Conservation (phyloP, 148 eudicot genomes). For the Pharnaceum exiguum region DNA sequence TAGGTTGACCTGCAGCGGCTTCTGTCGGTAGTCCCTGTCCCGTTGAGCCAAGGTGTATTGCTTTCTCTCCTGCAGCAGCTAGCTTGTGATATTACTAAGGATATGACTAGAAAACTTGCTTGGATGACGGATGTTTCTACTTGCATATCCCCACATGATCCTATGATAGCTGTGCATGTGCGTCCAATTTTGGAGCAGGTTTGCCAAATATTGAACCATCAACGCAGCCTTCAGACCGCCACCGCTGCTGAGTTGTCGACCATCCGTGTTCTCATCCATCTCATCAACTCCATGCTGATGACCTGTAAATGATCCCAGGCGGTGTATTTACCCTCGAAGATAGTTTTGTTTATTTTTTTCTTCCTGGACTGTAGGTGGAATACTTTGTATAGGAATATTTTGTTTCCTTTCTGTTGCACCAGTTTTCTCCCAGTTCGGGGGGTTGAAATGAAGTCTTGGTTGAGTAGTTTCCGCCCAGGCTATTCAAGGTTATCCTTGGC, state of each 20-base stretch:
- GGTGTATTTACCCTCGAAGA: not conserved
- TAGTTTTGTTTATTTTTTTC: conserved; percentile 20
- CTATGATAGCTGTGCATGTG: conserved; percentile 72
- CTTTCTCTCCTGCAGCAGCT: conserved; percentile 95
- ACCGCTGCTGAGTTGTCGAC: conserved; percentile 46
- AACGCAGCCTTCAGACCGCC: conserved; percentile 55
- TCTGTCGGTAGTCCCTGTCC: conserved; percentile 45
- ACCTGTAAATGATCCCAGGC: conserved; percentile 45
- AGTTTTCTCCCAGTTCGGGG: not conserved
- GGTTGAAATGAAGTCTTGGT: conserved; percentile 2
- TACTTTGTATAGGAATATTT: conserved; percentile 18
- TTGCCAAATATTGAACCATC: conserved; percentile 76
- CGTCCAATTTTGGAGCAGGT: conserved; percentile 93
- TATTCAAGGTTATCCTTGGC: no score
- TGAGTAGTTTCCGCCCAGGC: no score
- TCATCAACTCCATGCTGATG: conserved; percentile 84
- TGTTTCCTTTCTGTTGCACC: not conserved
- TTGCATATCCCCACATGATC: conserved; percentile 68
- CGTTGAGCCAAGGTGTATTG: conserved; percentile 87
- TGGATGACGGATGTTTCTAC: conserved; percentile 88
- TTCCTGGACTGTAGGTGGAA: conserved; percentile 22
- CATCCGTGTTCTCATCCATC: conserved; percentile 66
- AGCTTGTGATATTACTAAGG: conserved; percentile 75
- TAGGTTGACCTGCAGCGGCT: conserved; percentile 78
- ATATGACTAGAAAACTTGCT: conserved; percentile 49